phyloP scores from a whole-genome alignment of 169 alveolate species.

The Theileria equi region DNA sequence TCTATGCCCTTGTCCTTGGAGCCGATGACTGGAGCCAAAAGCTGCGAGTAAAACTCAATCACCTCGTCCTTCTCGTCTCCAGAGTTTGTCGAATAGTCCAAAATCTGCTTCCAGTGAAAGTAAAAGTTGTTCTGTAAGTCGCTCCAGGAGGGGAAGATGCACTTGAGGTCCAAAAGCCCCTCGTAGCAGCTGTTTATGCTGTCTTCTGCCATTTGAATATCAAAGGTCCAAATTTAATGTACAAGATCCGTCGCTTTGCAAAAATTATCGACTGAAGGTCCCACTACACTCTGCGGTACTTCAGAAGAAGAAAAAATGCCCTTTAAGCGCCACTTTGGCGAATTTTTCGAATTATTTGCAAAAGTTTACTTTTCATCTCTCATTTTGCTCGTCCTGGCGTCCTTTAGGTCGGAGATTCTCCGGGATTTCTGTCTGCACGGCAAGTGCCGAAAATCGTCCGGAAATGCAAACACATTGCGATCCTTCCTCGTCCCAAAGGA shows the following conservation, averaged over 20 bases:
- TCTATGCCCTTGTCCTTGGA: conserved; percentile 53
- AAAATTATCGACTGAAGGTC: too few relatives aligned
- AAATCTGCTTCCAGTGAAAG: conserved; percentile 70
- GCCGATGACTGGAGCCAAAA: conserved; percentile 30
- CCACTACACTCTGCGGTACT: too few relatives aligned
- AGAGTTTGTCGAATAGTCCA: conserved; percentile 44
- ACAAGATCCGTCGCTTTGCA: too few relatives aligned
- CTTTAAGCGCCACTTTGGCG: neutral
- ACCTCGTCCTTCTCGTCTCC: conserved; percentile 23
- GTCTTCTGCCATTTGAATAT: conserved; percentile 19
- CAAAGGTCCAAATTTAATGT: neutral
- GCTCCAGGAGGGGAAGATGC: conserved; percentile 75
- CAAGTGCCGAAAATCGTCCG: conserved; percentile 49
- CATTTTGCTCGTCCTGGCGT: conserved; percentile 46
- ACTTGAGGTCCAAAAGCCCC: conserved; percentile 68
- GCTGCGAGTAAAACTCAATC: conserved; percentile 16
- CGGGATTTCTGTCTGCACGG: conserved; percentile 69
- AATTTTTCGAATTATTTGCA: conserved; percentile 4
- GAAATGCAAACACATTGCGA: conserved; percentile 19
- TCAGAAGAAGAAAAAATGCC: too few relatives aligned
- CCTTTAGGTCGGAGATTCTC: conserved; percentile 42
- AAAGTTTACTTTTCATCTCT: conserved; percentile 35
- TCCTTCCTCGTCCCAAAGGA: conserved; percentile 56
- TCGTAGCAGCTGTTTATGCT: conserved; percentile 69
- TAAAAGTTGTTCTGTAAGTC: conserved; percentile 66